Conservation (phyloP, 306 rosid species). For the Astragalus membranaceus region DNA sequence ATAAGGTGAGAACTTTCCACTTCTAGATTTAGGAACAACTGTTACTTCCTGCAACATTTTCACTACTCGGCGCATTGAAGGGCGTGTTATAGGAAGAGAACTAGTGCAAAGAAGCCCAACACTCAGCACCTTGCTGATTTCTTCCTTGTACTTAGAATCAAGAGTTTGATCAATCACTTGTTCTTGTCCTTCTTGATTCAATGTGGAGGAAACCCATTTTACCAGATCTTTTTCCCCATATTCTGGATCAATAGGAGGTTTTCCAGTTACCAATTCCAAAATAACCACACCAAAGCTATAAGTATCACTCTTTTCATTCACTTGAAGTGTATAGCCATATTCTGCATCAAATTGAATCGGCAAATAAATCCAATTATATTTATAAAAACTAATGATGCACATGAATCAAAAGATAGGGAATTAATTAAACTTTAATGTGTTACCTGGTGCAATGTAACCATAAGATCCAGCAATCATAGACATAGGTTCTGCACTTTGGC, state of each 20-base stretch:
- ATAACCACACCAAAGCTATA: slow-evolving; percentile 79
- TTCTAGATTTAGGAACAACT: slow-evolving; percentile 27
- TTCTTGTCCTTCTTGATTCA: slow-evolving; percentile 43
- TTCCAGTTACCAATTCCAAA: slow-evolving; percentile 72
- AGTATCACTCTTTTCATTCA: slow-evolving; percentile 79
- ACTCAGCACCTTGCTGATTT: slow-evolving; percentile 42
- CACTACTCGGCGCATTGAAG: slow-evolving; percentile 72
- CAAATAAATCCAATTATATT: background rate
- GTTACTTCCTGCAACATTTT: slow-evolving; percentile 53
- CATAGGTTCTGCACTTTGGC: slow-evolving; percentile 53
- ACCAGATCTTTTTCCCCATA: slow-evolving; percentile 57
- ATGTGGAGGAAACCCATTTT: slow-evolving; percentile 47
- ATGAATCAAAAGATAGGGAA: background rate
- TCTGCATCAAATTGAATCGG: slow-evolving; percentile 37
- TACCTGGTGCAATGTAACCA: slow-evolving; percentile 96
- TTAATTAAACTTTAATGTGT: background rate
- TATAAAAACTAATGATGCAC: background rate
- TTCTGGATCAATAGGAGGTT: slow-evolving; percentile 50
- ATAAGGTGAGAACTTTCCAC: slow-evolving; percentile 53
- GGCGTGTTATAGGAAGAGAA: slow-evolving; percentile 55
- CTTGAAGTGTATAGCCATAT: slow-evolving; percentile 68
- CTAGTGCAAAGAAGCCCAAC: slow-evolving; percentile 56
- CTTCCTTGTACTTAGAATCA: slow-evolving; percentile 35
- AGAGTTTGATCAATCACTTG: slow-evolving; percentile 48
- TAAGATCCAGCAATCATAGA: slow-evolving; percentile 75